A percentile compares a stretch with the other conserved stretches of the same genome.
Evolutionary conservation across 768 basidiomycete genomes (phyloP).

Genomic region (Podaxis sp.): DNA sequence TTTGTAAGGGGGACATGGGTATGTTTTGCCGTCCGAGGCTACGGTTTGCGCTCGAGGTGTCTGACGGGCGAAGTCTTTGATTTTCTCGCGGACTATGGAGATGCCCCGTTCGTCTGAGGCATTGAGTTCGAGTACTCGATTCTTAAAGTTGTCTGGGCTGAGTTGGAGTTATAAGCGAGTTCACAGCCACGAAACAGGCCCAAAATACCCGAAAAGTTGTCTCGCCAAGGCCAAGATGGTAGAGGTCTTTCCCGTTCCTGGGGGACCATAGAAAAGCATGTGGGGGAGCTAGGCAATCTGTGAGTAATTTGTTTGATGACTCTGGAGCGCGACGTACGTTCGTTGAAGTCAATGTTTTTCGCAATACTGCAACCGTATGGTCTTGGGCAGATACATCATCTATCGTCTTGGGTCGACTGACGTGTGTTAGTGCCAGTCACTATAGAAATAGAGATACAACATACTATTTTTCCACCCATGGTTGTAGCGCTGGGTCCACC

Average conservation of each 20-base stretch:
- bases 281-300: constrained; percentile 78
- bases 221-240: constrained; percentile 93
- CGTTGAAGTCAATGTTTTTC: constrained; percentile 86
- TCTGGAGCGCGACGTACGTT: constrained; percentile 56
- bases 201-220: constrained; percentile 84
- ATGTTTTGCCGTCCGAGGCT: constrained; percentile 77
- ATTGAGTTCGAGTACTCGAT: constrained; percentile 94
- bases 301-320: constrained; percentile 14
- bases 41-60: constrained; percentile 78
- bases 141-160: constrained; percentile 92
- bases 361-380: constrained; percentile 89
- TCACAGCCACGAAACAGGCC: not conserved
- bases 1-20: constrained; percentile 98
- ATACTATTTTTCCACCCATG: constrained; percentile 99
- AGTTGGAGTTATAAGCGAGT: not conserved
- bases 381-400: constrained; percentile 98
- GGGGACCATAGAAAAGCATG: constrained; percentile 99
- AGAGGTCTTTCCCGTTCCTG: constrained; percentile 98
- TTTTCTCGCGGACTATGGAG: constrained; percentile 94
- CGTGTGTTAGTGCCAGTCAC: constrained; percentile 1
- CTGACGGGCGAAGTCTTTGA: constrained; percentile 96
- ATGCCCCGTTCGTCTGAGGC: constrained; percentile 99
- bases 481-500: constrained; percentile 65
- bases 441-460: constrained; percentile 23
- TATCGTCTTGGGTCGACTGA: constrained; percentile 93